Evolutionary conservation across 306 rosid genomes (phyloP), one percentile per base, ranked within the genome.

Genomic region (Phaseolus lunatus): DNA sequence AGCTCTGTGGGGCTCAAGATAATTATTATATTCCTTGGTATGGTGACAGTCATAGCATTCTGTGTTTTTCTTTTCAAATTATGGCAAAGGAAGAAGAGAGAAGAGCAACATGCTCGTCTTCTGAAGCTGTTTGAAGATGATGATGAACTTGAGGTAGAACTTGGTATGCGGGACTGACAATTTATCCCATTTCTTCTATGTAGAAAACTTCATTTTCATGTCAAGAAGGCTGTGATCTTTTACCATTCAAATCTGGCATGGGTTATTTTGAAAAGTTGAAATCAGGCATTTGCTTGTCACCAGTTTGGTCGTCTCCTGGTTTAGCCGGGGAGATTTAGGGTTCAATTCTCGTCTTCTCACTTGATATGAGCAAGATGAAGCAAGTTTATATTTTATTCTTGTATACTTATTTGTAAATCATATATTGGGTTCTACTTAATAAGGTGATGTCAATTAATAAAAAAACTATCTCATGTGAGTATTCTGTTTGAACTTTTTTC

Each of bases 81-180:
- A 67, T 93, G 97, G 97, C 91, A 90, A 78, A 90, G 82, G 86
- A 93, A 90, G 91, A 93, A 88, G 89, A 87, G 96, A 81, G 92
- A 85, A 67, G 93, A 86, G 68, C 96, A 90, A 44, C 96, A 90
- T 78, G 96, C 96, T 50, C 94, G 96, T 70, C 94, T 90, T 49
- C 87, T 93, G 76, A 93, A 89, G 93, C 88, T 93, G 76, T 93
- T 93, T 75, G 96, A 93, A 82, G 97, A 90, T 29, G 97, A 93
- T 27, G 97, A 93, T 80, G 97, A 93, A 70, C 97, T 93, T 26
- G 96, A 93, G 86, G 93, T 93, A 11, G 97, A 93, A 75, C 92
- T 93, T 18, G 97, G 97, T 33, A 87, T 93, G 85, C 88, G 90
- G 43, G 97, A 89, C 81, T 93, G 88, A 93, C 56, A 66, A 58